phyloP scores from a whole-genome alignment of 2,329 filamentous ascomycete species.

The Penicillium sp. region DNA sequence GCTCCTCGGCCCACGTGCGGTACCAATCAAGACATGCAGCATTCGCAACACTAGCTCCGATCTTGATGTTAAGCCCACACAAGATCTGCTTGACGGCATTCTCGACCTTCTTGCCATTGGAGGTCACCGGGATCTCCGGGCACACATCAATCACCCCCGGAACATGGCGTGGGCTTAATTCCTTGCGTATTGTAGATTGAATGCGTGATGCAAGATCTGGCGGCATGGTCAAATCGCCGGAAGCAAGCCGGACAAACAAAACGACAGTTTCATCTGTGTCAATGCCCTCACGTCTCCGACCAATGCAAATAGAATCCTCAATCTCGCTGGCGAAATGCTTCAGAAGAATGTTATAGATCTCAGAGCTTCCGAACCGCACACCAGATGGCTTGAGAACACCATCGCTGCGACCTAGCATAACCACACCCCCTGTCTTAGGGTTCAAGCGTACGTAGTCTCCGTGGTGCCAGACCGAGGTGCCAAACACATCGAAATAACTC shows the following conservation, averaged over 20 bases:
- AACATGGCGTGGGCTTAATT: constrained; percentile 87
- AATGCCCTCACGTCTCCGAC: constrained; percentile 65
- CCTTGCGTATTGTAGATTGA: constrained; percentile 68
- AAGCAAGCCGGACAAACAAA: constrained; percentile 78
- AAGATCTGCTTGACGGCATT: constrained; percentile 96
- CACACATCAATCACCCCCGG: constrained; percentile 80
- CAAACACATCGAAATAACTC: constrained; percentile 87
- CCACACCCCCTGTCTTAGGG: constrained; percentile 70
- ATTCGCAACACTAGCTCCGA: constrained; percentile 91
- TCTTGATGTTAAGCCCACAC: constrained; percentile 82
- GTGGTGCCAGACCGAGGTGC: constrained; percentile 76
- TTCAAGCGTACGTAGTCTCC: constrained; percentile 85
- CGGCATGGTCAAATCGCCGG: constrained; percentile 49
- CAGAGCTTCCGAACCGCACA: constrained; percentile 87
- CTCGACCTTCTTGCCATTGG: constrained; percentile 98
- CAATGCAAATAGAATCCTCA: constrained; percentile 85
- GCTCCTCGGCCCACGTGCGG: constrained; percentile 67
- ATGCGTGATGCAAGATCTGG: constrained; percentile 65
- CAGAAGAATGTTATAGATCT: constrained; percentile 94
- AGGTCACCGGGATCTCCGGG: constrained; percentile 84
- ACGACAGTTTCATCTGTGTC: constrained; percentile 86
- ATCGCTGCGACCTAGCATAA: constrained; percentile 91
- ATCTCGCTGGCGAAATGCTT: constrained; percentile 77
- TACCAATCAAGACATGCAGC: constrained; percentile 89
- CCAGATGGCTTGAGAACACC: constrained; percentile 91